Percentiles rank a stretch among this genome's conserved stretches.
Evolutionary conservation across 1,284 basidiomycete species (phyloP).

Genomic region (Limonomyces culmigenus): DNA sequence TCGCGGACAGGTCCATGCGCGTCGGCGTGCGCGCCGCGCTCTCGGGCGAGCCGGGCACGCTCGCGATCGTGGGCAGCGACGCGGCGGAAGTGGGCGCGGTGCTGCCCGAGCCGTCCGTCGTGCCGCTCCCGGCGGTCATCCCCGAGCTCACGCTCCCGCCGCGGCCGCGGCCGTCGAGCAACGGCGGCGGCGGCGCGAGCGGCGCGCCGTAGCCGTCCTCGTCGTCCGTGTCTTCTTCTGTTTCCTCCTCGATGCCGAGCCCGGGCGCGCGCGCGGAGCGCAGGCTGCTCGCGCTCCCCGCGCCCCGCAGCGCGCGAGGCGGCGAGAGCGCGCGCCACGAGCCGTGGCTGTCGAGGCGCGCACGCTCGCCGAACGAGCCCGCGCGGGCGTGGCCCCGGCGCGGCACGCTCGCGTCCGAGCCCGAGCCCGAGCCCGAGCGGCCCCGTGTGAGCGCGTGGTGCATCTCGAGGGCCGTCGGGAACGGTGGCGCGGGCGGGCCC

Average conservation of each 20-base stretch:
- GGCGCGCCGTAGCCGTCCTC: constrained; percentile 18
- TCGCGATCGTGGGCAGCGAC: background rate
- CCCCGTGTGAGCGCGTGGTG: constrained; percentile 15
- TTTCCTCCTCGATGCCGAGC: constrained; percentile 14
- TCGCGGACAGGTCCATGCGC: constrained; percentile 34
- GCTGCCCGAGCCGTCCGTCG: background rate
- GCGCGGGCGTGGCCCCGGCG: background rate
- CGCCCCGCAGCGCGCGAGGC: no score
- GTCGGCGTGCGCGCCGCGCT: constrained; percentile 21
- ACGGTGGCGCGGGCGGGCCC: no score
- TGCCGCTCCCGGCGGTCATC: background rate
- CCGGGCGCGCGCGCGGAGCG: no score
- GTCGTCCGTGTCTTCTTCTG: constrained; percentile 20
- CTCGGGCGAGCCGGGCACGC: background rate
- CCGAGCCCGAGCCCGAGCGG: constrained; percentile 13
- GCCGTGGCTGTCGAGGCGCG: no score
- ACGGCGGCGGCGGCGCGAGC: constrained; percentile 9
- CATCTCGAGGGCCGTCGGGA: constrained; percentile 16
- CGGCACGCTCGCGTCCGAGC: constrained; percentile 9
- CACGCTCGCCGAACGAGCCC: background rate
- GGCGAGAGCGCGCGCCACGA: no score
- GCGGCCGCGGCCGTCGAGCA: background rate
- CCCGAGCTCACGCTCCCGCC: background rate
- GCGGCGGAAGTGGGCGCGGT: background rate
- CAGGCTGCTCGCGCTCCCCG: no score